phyloP scores from a whole-genome alignment of 164 flowering plant genomes.

The Platanus orientalis region DNA sequence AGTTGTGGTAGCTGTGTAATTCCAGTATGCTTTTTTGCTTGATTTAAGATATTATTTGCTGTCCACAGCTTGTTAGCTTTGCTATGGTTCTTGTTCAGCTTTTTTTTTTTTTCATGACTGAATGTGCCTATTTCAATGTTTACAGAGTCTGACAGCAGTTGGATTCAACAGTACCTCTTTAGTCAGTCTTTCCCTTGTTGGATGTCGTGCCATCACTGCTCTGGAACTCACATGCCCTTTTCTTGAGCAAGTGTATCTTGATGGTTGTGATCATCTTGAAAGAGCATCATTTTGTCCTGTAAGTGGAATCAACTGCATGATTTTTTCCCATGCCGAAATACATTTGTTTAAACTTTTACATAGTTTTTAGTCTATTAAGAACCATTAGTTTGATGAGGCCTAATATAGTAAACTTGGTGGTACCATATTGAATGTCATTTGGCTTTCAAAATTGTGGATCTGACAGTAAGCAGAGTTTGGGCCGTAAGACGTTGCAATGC shows the following conservation, averaged over 20 bases:
- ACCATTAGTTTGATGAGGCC: not conserved
- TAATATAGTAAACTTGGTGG: not conserved
- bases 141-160: conserved; percentile 76
- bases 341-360: not conserved
- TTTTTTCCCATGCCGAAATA: not conserved
- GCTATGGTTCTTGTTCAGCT: not conserved
- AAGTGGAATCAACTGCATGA: conserved; percentile 24
- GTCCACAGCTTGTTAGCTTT: not conserved
- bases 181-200: conserved; percentile 74
- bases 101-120: not conserved
- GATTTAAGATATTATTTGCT: not conserved
- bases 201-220: conserved; percentile 76
- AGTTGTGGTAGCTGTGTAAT: too few species aligned
- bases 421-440: not conserved
- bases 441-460: not conserved
- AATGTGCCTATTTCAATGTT: conserved; percentile 14
- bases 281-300: conserved; percentile 83
- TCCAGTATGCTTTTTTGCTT: too few species aligned
- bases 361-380: not conserved
- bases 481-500: too few species aligned
- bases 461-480: too few species aligned
- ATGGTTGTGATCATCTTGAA: conserved; percentile 97
- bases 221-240: conserved; percentile 68
- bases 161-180: conserved; percentile 64
- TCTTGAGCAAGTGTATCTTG: conserved; percentile 73